Percentiles rank a stretch among this genome's conserved stretches.
These are phyloP conservation scores for Cucurbita argyrosperma DNA, from an alignment of 306 rosid genomes.

Conservation along the genomic window DNA sequence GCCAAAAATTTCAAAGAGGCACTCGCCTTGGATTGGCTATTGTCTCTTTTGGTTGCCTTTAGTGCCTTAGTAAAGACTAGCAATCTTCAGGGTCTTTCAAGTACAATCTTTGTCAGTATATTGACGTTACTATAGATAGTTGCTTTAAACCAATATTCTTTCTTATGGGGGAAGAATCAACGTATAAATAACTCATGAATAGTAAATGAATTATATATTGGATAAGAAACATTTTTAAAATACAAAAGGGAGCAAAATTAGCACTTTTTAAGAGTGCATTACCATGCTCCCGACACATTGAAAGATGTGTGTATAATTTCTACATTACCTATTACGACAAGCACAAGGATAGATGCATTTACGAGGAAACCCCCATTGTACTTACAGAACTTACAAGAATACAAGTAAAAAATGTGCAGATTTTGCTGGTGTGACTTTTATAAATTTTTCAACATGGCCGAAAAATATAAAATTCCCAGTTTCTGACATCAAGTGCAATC, in stretches of 20 bases:
- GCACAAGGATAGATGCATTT: background rate
- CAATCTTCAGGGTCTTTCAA: background rate
- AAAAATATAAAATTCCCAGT: background rate
- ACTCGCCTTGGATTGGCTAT: background rate
- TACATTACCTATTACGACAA: background rate
- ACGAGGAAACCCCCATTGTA: background rate
- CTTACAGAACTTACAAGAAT: background rate
- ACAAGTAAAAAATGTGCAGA: background rate
- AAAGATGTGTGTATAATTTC: background rate
- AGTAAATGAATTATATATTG: background rate
- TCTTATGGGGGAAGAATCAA: background rate
- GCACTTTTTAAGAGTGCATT: background rate
- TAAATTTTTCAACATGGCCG: background rate
- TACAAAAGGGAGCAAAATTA: background rate
- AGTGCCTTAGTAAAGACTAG: background rate
- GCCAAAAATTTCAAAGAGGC: background rate
- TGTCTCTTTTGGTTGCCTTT: background rate
- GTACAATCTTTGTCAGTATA: background rate
- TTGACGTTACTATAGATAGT: background rate
- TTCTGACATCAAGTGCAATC: background rate
- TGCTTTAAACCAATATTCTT: background rate
- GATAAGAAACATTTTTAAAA: background rate
- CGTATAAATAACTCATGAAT: background rate
- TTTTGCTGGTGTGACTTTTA: background rate
- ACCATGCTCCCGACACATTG: background rate